Evolutionary conservation across 1,284 basidiomycete species (phyloP), one percentile per base, ranked within the genome.

Genomic region (Cryptococcus sp.): DNA sequence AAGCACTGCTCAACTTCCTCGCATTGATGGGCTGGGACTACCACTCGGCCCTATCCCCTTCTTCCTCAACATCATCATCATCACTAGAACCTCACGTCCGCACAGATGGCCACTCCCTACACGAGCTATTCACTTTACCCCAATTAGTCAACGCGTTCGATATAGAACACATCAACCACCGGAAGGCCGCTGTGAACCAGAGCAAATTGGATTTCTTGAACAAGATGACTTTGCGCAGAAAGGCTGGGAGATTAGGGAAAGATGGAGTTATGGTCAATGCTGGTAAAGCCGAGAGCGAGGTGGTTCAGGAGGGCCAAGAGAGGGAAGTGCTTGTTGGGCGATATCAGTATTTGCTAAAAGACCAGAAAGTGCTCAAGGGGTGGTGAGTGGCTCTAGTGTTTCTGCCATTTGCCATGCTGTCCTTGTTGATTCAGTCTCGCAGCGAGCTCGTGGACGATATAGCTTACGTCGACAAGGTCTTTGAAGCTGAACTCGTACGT

Each of bases 11-110:
- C 40, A 99, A 99, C 72, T 98, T 94, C 86, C 83, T 98, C 3
- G 93, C 90, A 0, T 80, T 98, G 22, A 88, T 93, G 48, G 95
- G 96, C 0, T 98, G 93, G 90, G 93, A 91, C 45, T 83, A 83
- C 11, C 80, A 82, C 23, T 43, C 65, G 15, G 63, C 71, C 10
- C 57, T 65, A 49, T 48, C 52, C 5, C 25, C 50, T 30, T 25
- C 57, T 25, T 49, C 52, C 16, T 45, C 61, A 0, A 38, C 54
- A 0, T n/a, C 55, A 7, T 5, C 43, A n/a, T 35, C 30, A 35
- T 30, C n/a, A 39, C 60, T 53, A 2, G 61, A 54, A 43, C 52
- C 55, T n/a, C 58, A 79, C 38, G 55, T 56, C 7, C 63, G 75
- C 19, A 59, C 50, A 30, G 76, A 77, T 58, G 53, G 62, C 2